Base-by-base conservation (phyloP, 2,329 filamentous ascomycete species). In the Claviceps citrina region DNA sequence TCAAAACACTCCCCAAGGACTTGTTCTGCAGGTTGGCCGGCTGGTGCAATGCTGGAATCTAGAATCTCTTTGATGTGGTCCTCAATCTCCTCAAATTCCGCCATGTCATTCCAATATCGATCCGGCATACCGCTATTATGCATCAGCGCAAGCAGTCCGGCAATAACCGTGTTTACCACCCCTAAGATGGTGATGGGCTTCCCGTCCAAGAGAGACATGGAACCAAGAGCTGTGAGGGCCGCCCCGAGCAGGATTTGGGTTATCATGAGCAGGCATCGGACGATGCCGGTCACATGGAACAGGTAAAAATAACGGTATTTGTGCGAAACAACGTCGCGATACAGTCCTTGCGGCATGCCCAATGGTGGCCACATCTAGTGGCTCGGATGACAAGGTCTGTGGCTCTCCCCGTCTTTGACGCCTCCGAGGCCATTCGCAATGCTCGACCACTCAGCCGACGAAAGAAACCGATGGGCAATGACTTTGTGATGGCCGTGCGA, bases 71-170 rank as follows among this genome's bases (percentile, higher is more conserved):
- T 67, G 48, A 73, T 59, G 46, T 65, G 59, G 43, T 71, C 66
- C 46, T 71, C 67, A 22, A 71, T 56, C 30, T 63, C 59, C 39
- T 60, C 58, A 47, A 70, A 71, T 48, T 71, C 66, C 22, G 62
- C 59, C 46, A 62, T 63, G 48, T 72, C 61, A 37, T 62, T 63
- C 22, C 67, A 60, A 46, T 71, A 71, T 7, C 68, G 56, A 44
- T 71, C 66, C 2, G 69, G 68, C 15, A 73, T 49, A 1, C 69
- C 69, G 43, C 66, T 71, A 49, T 72, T 72, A 52, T 71, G 67
- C 42, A 73, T 47, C 13, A 72, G 55, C 3, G 67, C 69, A 4
- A 73, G 56, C 6, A 71, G 48, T 2, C 69, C 69, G 7, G 69
- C 65, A 31, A 64, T 57, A 40, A 68, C 52, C 0, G 69, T 73